Conservation (phyloP, 257 asterid genomes). For the Solanum neorickii region DNA sequence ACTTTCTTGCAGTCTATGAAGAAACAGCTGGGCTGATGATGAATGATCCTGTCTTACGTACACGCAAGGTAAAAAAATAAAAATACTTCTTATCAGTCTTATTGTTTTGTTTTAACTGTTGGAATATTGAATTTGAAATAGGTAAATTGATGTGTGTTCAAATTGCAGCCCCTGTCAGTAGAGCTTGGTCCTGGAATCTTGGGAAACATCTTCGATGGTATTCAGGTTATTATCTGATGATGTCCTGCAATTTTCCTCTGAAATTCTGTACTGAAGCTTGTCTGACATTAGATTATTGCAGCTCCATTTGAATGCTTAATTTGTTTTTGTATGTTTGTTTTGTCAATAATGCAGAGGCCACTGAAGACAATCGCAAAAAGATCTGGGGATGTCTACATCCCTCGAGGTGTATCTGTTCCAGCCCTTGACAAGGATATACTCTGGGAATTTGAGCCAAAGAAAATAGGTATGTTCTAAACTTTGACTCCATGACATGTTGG, state of each 20-base stretch:
- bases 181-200: conserved; percentile 95
- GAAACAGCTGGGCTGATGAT: conserved; percentile 93
- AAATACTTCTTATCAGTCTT: background rate
- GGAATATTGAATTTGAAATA: background rate
- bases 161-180: conserved; percentile 78
- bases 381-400: conserved; percentile 97
- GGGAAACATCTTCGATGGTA: conserved; percentile 93
- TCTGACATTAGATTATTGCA: background rate
- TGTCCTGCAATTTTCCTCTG: background rate
- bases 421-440: conserved; percentile 95
- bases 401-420: conserved; percentile 97
- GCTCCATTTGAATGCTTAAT: background rate
- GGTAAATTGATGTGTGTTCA: background rate
- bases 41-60: conserved; percentile 93
- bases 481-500: background rate
- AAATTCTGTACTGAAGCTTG: background rate
- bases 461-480: conserved; percentile 41
- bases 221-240: conserved; percentile 52
- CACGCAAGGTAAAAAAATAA: conserved; percentile 55
- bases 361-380: conserved; percentile 77
- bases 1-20: conserved; percentile 65
- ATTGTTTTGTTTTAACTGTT: background rate
- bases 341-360: conserved; percentile 67
- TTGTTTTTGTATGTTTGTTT: background rate
- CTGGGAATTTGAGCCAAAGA: conserved; percentile 94